Conservation (phyloP, 208 protist species). For the Leishmania gerbilli region DNA sequence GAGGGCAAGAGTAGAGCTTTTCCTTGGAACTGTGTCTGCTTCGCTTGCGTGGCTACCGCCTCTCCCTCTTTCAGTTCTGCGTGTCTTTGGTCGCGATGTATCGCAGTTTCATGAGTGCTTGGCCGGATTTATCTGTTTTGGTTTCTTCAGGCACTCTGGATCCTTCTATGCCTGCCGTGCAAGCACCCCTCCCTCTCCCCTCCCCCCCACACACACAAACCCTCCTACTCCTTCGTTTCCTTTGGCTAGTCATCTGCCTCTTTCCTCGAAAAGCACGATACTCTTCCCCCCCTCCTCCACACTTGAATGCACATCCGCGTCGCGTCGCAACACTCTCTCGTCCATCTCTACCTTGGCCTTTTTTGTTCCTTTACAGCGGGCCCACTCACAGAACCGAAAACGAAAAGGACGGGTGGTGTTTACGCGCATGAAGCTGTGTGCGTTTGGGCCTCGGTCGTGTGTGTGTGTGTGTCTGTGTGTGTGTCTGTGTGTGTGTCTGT, state of each 20-base stretch:
- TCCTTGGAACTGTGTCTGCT: too few relatives aligned
- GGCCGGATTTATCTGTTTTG: too few relatives aligned
- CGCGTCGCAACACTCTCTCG: conserved; percentile 1
- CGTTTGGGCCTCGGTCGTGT: neutral
- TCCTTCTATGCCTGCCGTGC: neutral
- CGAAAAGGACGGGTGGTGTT: neutral
- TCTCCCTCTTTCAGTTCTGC: too few relatives aligned
- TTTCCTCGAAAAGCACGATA: conserved; percentile 3
- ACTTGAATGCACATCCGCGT: neutral
- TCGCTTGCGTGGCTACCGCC: too few relatives aligned
- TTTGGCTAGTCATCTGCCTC: neutral
- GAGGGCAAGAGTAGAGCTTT: too few relatives aligned
- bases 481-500: neutral
- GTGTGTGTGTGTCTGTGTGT: neutral
- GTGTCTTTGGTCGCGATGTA: too few relatives aligned
- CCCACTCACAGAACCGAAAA: neutral
- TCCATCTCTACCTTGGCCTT: conserved; percentile 2
- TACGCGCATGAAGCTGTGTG: neutral
- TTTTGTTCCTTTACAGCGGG: neutral
- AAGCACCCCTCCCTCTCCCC: neutral
- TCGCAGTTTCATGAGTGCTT: too few relatives aligned
- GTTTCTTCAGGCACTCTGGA: neutral
- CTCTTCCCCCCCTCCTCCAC: neutral
- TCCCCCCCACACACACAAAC: too few relatives aligned
- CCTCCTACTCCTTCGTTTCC: neutral